A percentile compares a stretch with the other conserved stretches of the same genome.
Conservation (phyloP, 1,284 basidiomycete genomes). For the Ganoderma meredithae region DNA sequence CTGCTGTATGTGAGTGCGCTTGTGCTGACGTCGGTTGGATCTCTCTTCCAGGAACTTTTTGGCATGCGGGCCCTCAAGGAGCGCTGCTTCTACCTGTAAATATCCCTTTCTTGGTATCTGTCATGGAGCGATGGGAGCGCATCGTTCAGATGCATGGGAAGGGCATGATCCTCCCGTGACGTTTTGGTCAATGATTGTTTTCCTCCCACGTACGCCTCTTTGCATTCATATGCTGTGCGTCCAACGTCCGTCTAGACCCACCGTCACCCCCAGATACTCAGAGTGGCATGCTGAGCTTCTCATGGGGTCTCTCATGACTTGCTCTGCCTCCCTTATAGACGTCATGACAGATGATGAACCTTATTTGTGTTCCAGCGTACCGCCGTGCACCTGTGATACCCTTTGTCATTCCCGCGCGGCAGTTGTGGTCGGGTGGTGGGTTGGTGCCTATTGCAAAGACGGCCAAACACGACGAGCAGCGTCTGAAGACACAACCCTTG, state of each 20-base stretch:
- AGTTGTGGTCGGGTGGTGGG: neutral
- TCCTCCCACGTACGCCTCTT: constrained; percentile 8
- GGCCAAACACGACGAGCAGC: neutral
- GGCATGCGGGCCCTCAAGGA: constrained; percentile 84
- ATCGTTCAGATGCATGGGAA: neutral
- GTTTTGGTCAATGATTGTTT: constrained; percentile 11
- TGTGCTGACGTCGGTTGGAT: constrained; percentile 19
- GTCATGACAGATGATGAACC: constrained; percentile 21
- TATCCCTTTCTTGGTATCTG: constrained; percentile 15
- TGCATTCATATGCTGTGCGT: neutral
- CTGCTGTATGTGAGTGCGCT: neutral
- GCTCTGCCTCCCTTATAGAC: neutral
- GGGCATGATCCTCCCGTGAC: neutral
- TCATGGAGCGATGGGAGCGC: neutral
- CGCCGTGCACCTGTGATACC: neutral
- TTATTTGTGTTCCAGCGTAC: constrained; percentile 10
- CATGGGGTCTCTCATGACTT: constrained; percentile 7
- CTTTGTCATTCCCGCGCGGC: neutral
- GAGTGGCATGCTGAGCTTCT: neutral
- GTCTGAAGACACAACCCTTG: neutral
- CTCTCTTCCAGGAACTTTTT: constrained; percentile 63
- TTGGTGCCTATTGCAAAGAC: neutral
- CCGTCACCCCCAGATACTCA: too few relatives aligned
- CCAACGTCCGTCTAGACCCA: neutral
- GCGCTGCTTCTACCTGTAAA: constrained; percentile 73